phyloP scores from a whole-genome alignment of 345 rosid genomes.

The Erysimum cheiranthoides region DNA sequence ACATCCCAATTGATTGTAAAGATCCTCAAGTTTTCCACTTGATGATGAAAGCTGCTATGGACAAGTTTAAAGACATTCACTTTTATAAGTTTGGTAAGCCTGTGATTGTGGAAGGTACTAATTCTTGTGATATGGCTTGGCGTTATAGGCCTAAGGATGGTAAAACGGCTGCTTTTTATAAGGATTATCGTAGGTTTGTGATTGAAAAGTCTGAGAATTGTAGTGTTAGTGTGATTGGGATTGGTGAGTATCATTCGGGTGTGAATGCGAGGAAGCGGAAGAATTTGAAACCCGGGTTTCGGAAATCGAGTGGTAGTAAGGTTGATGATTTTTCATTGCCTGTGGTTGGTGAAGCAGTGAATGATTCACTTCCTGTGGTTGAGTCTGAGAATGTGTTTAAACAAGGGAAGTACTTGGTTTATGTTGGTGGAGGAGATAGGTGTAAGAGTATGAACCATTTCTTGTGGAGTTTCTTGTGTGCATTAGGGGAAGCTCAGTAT shows the following conservation, averaged over 20 bases:
- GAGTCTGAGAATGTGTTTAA: conserved; percentile 79
- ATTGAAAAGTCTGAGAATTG: conserved; percentile 69
- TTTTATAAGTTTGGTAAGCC: conserved; percentile 90
- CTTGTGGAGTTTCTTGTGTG: conserved; percentile 95
- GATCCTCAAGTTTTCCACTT: conserved; percentile 88
- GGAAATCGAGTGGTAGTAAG: conserved; percentile 45
- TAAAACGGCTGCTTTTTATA: conserved; percentile 77
- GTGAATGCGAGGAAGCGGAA: conserved; percentile 90
- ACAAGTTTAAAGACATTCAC: conserved; percentile 80
- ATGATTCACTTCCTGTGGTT: conserved; percentile 70
- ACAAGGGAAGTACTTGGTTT: conserved; percentile 72
- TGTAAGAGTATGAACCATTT: conserved; percentile 97
- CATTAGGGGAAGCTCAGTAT: conserved; percentile 93
- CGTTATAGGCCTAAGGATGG: conserved; percentile 94
- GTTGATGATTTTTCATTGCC: conserved; percentile 53
- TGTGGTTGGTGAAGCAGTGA: conserved; percentile 76
- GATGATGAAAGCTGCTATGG: conserved; percentile 81
- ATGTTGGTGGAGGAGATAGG: conserved; percentile 82
- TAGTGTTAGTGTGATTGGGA: conserved; percentile 55
- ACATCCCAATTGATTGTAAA: conserved; percentile 69
- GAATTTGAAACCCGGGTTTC: conserved; percentile 72
- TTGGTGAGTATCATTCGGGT: conserved; percentile 93
- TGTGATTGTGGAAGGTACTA: conserved; percentile 54
- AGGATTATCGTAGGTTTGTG: conserved; percentile 84
- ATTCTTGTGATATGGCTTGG: conserved; percentile 91